Evolutionary conservation across 2,329 filamentous ascomycete species (phyloP).

Genomic region (Pseudocercospora crystallina): DNA sequence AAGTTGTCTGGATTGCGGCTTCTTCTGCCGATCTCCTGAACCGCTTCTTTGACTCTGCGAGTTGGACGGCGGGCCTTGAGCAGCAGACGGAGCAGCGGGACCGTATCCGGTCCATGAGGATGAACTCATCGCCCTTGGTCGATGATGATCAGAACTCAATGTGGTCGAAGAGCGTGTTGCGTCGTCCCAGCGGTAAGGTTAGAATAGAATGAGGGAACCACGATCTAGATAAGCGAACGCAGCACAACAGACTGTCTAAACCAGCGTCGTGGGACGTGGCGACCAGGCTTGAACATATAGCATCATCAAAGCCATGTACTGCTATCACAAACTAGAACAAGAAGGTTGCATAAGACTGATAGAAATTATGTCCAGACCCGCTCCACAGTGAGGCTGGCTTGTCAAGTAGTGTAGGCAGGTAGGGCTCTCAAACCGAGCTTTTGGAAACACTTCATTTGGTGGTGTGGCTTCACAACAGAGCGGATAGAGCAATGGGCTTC

Average conservation of each 20-base stretch:
- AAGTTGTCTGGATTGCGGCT: slow-evolving; percentile 45
- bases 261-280: slow-evolving; percentile 26
- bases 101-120: slow-evolving; percentile 32
- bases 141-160: too few relatives aligned
- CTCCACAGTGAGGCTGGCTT: slow-evolving; percentile 17
- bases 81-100: slow-evolving; percentile 24
- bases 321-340: slow-evolving; percentile 16
- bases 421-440: slow-evolving; percentile 10
- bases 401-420: slow-evolving; percentile 7
- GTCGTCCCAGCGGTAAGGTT: slow-evolving; percentile 16
- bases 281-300: slow-evolving; percentile 24
- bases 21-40: slow-evolving; percentile 37
- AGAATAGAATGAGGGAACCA: slow-evolving; percentile 16
- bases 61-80: slow-evolving; percentile 22
- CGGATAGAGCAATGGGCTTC: slow-evolving; percentile 6
- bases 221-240: slow-evolving; percentile 32
- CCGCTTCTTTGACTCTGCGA: slow-evolving; percentile 20
- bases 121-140: slow-evolving; percentile 23
- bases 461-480: slow-evolving; percentile 16
- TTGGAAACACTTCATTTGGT: slow-evolving; percentile 13
- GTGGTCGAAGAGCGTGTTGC: slow-evolving; percentile 10
- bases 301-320: slow-evolving; percentile 22
- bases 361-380: slow-evolving; percentile 18
- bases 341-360: slow-evolving; percentile 20
- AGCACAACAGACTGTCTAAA: slow-evolving; percentile 31